Evolutionary conservation across 176 grass and related monocot genomes (phyloP).

Genomic region (Ananas comosus): DNA sequence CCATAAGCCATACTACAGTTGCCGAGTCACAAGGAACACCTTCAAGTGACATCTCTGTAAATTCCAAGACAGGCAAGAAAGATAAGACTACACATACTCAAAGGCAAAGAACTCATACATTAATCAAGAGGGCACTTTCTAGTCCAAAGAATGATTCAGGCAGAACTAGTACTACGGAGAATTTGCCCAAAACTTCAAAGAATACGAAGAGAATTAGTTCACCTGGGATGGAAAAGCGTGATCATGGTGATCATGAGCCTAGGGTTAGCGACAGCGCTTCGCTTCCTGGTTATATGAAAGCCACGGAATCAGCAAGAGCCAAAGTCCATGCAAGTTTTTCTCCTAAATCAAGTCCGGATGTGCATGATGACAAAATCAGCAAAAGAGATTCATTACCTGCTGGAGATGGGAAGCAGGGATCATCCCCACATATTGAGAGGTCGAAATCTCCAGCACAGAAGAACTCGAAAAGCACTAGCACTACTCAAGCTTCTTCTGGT

Average conservation of each 20-base stretch:
- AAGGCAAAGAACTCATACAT: slow-evolving; percentile 6
- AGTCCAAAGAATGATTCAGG: slow-evolving; percentile 15
- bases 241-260: slow-evolving; percentile 3
- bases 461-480: neutral
- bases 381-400: slow-evolving; percentile 5
- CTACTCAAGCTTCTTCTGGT: neutral
- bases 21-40: slow-evolving; percentile 18
- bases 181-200: slow-evolving; percentile 2
- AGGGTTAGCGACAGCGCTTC: neutral
- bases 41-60: slow-evolving; percentile 14
- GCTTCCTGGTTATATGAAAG: slow-evolving; percentile 8
- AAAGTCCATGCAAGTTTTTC: neutral
- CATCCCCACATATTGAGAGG: neutral
- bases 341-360: neutral
- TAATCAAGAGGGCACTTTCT: slow-evolving; percentile 9
- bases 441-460: slow-evolving; percentile 1
- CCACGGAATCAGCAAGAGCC: slow-evolving; percentile 4
- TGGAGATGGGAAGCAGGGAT: neutral
- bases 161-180: slow-evolving; percentile 4
- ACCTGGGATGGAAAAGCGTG: neutral
- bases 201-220: slow-evolving; percentile 12
- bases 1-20: neutral
- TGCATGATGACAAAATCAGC: neutral
- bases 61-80: slow-evolving; percentile 8
- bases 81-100: slow-evolving; percentile 4